These are phyloP conservation scores for Schizophyllum commune DNA, from an alignment of 1,284 basidiomycete species.

Conservation along the genomic window DNA sequence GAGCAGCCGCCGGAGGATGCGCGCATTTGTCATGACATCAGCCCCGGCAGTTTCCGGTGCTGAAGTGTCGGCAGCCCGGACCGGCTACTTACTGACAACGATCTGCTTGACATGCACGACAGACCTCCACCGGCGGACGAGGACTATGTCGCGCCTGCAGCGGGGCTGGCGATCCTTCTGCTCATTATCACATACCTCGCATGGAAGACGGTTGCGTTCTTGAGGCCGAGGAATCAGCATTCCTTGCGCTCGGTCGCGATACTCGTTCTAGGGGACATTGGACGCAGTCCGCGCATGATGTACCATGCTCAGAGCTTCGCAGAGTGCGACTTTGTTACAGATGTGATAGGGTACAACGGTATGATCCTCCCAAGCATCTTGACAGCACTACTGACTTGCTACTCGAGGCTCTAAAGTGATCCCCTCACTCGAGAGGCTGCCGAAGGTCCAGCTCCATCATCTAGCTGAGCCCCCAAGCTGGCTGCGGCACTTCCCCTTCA, in stretches of 20 bases:
- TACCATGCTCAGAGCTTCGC: slow-evolving; percentile 94
- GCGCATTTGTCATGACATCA: too few relatives aligned
- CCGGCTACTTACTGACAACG: too few relatives aligned
- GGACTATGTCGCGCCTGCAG: too few relatives aligned
- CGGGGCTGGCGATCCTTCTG: too few relatives aligned
- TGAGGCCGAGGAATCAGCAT: slow-evolving; percentile 19
- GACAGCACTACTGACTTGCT: not conserved
- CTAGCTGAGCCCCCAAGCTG: slow-evolving; percentile 58
- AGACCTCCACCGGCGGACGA: too few relatives aligned
- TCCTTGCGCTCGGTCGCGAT: slow-evolving; percentile 70
- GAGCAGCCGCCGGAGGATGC: too few relatives aligned
- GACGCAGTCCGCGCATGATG: slow-evolving; percentile 96
- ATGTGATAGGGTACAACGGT: slow-evolving; percentile 86
- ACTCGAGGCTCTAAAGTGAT: slow-evolving; percentile 60
- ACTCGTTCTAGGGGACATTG: slow-evolving; percentile 93
- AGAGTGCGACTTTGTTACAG: slow-evolving; percentile 71
- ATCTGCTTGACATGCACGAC: too few relatives aligned
- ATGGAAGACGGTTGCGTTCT: too few relatives aligned
- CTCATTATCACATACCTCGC: too few relatives aligned
- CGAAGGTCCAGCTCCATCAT: slow-evolving; percentile 59
- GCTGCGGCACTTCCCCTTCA: slow-evolving; percentile 59
- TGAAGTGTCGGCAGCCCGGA: too few relatives aligned
- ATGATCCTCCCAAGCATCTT: slow-evolving; percentile 13
- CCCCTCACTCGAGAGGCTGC: slow-evolving; percentile 55
- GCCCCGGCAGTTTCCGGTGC: too few relatives aligned